Percentiles rank a stretch among this genome's conserved stretches.
Evolutionary conservation across 352 stramenopile genomes (phyloP).

Genomic region (Pythium biforme): DNA sequence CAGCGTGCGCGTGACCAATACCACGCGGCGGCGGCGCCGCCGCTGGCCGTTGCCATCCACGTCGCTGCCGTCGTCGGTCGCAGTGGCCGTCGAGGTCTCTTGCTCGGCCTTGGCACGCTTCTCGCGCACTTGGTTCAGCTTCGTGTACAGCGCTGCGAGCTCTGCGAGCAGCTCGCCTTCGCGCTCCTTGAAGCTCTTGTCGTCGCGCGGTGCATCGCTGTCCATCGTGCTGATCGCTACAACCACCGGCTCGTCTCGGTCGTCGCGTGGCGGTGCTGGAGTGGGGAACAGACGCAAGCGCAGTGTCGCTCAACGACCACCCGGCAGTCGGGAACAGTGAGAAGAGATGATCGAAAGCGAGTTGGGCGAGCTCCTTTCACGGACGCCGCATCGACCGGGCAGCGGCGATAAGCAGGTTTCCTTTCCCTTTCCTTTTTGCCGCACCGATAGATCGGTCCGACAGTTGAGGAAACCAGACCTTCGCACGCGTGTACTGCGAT

Average conservation of each 20-base stretch:
- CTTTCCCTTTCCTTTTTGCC: neutral
- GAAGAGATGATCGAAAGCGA: neutral
- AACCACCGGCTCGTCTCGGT: neutral
- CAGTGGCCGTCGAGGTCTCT: constrained; percentile 31
- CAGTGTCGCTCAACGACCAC: neutral
- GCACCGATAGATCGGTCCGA: neutral
- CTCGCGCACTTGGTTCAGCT: constrained; percentile 81
- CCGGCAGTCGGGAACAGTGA: neutral
- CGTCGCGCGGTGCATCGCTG: constrained; percentile 21
- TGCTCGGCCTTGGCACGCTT: constrained; percentile 74
- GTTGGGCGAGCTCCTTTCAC: neutral
- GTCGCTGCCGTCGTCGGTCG: constrained; percentile 24
- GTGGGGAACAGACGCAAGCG: neutral
- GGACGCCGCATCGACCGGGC: constrained; percentile 10
- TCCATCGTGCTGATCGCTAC: too few species aligned
- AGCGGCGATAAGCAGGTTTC: neutral
- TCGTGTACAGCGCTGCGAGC: constrained; percentile 73
- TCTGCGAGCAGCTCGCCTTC: constrained; percentile 66
- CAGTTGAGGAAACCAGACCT: constrained; percentile 20
- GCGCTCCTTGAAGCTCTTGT: constrained; percentile 61
- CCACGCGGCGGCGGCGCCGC: constrained; percentile 50
- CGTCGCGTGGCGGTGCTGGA: neutral
- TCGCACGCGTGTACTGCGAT: neutral
- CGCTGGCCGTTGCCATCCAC: constrained; percentile 30
- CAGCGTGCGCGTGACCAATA: constrained; percentile 75